Conservation (phyloP, 495 filamentous ascomycete species). For the Hypoxylon intermedium region DNA sequence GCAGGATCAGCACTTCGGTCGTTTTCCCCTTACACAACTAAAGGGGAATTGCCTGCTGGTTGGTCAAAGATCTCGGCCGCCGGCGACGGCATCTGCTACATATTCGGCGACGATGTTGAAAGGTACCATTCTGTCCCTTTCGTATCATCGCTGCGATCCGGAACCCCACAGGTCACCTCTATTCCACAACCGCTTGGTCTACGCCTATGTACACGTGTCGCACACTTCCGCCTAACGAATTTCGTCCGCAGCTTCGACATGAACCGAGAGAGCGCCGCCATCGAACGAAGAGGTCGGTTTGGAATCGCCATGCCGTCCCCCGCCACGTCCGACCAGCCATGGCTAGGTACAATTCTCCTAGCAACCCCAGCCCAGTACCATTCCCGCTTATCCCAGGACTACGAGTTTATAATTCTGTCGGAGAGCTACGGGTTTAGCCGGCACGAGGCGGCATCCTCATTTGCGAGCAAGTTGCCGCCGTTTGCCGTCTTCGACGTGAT, state of each 20-base stretch:
- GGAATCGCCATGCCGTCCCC: neutral
- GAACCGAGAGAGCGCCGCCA: neutral
- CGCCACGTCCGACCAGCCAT: neutral
- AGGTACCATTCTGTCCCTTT: neutral
- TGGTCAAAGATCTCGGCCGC: neutral
- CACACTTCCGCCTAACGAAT: neutral
- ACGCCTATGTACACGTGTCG: neutral
- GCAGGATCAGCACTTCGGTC: neutral
- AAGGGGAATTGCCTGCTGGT: neutral
- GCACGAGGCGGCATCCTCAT: neutral
- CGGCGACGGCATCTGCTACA: neutral
- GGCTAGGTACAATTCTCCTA: neutral
- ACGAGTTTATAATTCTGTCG: neutral
- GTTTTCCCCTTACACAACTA: neutral
- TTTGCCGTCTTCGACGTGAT: neutral
- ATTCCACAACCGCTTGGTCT: neutral
- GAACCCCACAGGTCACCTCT: neutral
- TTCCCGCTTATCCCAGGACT: neutral
- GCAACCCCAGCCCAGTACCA: neutral
- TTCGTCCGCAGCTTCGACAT: neutral
- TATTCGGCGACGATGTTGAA: neutral
- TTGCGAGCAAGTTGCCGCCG: neutral
- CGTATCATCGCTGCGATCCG: neutral
- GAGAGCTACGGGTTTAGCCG: neutral
- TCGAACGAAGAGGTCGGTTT: constrained; percentile 1